Base-by-base conservation (phyloP, 139 green algal genomes). In the Coelastrella sp. region DNA sequence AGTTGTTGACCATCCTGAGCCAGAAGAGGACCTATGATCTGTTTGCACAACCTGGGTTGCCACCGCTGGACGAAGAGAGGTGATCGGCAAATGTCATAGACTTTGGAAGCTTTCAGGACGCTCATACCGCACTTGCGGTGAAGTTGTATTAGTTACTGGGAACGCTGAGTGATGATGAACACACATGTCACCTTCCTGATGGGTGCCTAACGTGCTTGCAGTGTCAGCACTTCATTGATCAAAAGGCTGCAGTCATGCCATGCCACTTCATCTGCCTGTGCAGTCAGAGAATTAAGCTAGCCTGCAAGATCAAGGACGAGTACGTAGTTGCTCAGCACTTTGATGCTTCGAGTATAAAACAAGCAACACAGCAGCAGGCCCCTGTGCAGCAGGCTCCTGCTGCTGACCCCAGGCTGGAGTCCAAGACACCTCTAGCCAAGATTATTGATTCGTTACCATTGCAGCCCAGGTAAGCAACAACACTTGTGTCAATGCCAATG, bases 1-100 rank as follows among this genome's bases (percentile, higher is more conserved):
- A 97, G 69, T 89, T 88, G 2, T 71, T 98, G 21, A 92, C 91
- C 5, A 40, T 96, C 4, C 86, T 95, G 57, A 91, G 87, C 5
- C 48, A 97, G 0, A 99, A 98, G 84, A 91, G 96, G 5, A 98
- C 93, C 0, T 93, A 92, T 62, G 96, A 98, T 30, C 59, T 99
- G 68, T 99, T 99, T 80, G 86, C 89, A 17, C 87, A 87, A 19
- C 94, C 93, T 85, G 87, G 85, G 89, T 64, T 64, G 21, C 21
- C 84, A 89, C 23, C 40, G 11, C 40, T 94, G 0, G 93, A 98
- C 75, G 90, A 95, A 48, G 81, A 88, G 5, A 92, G 90, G 90
- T 94, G 68, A 48, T 27, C 19, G 5, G 35, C 35, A n/a, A n/a
- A n/a, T n/a, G n/a, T n/a, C n/a, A n/a, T n/a, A n/a, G n/a, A n/a